Base-by-base conservation (phyloP, 345 rosid species). In the Erodium maritimum region DNA sequence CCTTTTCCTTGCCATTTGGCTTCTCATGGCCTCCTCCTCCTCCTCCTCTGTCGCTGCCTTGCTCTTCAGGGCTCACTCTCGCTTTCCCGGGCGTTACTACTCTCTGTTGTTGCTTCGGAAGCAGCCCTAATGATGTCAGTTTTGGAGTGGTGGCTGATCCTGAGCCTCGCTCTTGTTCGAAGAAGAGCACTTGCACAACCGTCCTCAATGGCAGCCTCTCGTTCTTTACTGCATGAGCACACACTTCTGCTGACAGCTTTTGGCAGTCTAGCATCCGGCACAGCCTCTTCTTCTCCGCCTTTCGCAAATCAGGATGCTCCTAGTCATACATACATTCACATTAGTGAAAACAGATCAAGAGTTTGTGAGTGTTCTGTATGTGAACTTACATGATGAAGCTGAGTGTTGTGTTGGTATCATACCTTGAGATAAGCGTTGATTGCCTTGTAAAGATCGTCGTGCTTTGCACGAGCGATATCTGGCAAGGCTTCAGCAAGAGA, bases 151-250 rank as follows among this genome's bases (percentile, higher is more conserved):
- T 61, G 6, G 61, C 20, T 11, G 50, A 61, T 19, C 13, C 55
- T 1, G 74, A 63, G 70, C 79, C 48, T 56, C 79, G 74, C 62
- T 89, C 96, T 62, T 85, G 97, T 20, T 94, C 99, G 23, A 85
- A 94, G 79, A 79, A 94, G 62, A 90, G 86, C 64, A 86, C 86
- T 67, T 85, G 99, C 58, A 94, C 99, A 1, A 93, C 97, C 1
- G 97, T 94, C 72, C 96, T 81, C 68, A 94, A 50, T 9, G 99
- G 99, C 21, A 94, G 78, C 61, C 95, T 76, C 75, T 90, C 99
- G 37, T 94, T 94, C 75, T 90, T 94, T 24, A 87, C 90, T 0
- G 97, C 99, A 17, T 87, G 99, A 1, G 96, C 78, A 0, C 99
- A 90, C 21, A 90, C 81, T 59, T 85, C 95, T 23, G 82, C 75